phyloP scores from a whole-genome alignment of 495 filamentous ascomycete genomes.

The Aeminium ludgeri region DNA sequence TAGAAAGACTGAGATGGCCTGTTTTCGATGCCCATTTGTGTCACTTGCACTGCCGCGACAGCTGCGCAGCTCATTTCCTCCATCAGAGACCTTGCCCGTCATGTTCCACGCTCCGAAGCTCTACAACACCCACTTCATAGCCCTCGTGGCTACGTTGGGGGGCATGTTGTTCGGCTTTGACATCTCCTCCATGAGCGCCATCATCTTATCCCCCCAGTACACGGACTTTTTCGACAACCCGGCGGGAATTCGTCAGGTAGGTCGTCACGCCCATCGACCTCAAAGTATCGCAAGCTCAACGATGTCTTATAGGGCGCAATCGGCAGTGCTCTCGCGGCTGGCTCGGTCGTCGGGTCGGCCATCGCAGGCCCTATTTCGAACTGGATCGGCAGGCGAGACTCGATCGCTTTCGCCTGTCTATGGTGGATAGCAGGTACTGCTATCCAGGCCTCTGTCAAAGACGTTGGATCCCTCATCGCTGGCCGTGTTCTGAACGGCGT shows the following conservation, averaged over 20 bases:
- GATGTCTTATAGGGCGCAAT: constrained; percentile 49
- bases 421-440: constrained; percentile 57
- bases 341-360: constrained; percentile 47
- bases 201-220: constrained; percentile 54
- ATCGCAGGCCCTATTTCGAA: constrained; percentile 51
- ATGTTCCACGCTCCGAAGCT: constrained; percentile 34
- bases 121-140: constrained; percentile 47
- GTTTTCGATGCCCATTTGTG: too few relatives aligned
- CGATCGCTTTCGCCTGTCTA: constrained; percentile 40
- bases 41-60: too few relatives aligned
- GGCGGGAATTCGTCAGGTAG: constrained; percentile 15
- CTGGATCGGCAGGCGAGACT: constrained; percentile 43
- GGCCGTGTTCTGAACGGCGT: constrained; percentile 58
- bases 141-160: constrained; percentile 41
- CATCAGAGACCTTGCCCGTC: too few relatives aligned
- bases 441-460: constrained; percentile 45
- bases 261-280: neutral
- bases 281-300: too few relatives aligned
- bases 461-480: constrained; percentile 46
- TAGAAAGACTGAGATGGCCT: too few relatives aligned
- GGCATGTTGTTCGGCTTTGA: constrained; percentile 9
- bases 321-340: constrained; percentile 47
- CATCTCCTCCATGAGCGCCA: constrained; percentile 46
- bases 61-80: too few relatives aligned
- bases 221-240: constrained; percentile 49